These are phyloP conservation scores for Cydonia oblonga DNA, from an alignment of 331 rosid genomes.

Conservation along the genomic window DNA sequence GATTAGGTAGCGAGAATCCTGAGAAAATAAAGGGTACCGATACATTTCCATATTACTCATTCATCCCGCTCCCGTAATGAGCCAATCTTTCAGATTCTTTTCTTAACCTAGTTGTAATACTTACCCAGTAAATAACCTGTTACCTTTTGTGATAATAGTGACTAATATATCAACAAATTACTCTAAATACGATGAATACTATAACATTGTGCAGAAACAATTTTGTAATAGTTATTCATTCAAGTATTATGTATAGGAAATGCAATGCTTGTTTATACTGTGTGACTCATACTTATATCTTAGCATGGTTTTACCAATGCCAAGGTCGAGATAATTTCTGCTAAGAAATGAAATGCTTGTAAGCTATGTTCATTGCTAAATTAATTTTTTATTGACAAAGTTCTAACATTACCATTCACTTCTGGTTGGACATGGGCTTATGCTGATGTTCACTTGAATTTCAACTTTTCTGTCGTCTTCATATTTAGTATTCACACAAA, in stretches of 20 bases:
- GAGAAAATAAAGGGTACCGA: neutral
- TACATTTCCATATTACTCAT: neutral
- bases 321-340: neutral
- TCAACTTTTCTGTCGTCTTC: neutral
- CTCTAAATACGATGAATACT: neutral
- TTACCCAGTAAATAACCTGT: neutral
- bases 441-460: neutral
- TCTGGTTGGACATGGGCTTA: neutral
- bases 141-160: neutral
- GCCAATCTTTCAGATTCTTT: neutral
- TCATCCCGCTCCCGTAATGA: neutral
- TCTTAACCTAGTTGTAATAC: neutral
- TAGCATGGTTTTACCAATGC: neutral
- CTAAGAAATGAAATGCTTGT: neutral
- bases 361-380: neutral
- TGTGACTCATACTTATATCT: neutral
- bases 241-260: too few species aligned
- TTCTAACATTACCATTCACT: neutral
- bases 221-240: neutral
- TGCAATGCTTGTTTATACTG: too few species aligned
- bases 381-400: neutral
- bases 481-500: neutral
- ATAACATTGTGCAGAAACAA: neutral
- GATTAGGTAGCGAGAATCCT: neutral
- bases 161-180: neutral